Evolutionary conservation across 441 rosid species (phyloP), one percentile per base, ranked within the genome.

Genomic region (Hura crepitans): DNA sequence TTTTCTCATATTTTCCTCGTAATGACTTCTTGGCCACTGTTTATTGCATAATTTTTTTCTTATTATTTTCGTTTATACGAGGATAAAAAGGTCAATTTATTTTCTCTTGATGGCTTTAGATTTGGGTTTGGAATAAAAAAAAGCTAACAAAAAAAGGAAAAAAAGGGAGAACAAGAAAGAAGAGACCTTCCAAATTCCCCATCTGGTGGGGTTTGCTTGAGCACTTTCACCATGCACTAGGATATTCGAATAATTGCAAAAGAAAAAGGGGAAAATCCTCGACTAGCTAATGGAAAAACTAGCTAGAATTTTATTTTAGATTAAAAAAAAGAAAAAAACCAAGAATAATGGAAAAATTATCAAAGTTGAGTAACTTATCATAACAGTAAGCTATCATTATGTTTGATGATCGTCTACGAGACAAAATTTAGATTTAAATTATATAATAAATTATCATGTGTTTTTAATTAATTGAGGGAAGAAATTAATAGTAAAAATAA

Each of bases 121-220:
- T 72, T 81, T 83, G 77, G 83, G 83, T 80, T 81, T 80, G 80
- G 87, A 83, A 81, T 81, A 76, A 74, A 62, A 72, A 74, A 81
- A 83, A 65, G 76, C 22, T 59, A 49, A 63, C 70, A 61, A 75
- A 72, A 20, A 27, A 62, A 66, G 62, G 28, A 72, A 22, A 27
- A 62, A 63, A 61, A 28, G 30, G 39, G 15, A 27, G 8, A 27
- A 23, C 22, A 51, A 63, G 74, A 55, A 75, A 72, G 66, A 66
- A 69, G 74, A 74, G 80, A 68, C 54, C 77, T 78, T 77, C 82
- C 73, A 80, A 84, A 75, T 81, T 75, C 75, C 72, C 74, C 76
- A n/a, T 35, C 59, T 62, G 81, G 85, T 81, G 86, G 86, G 85
- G 84, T 83, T 81, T 75, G 73, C 70, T 74, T 68, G 62, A 62